Evolutionary conservation across 495 filamentous ascomycete species (phyloP).

Genomic region (Lasiosphaeris hirsuta): DNA sequence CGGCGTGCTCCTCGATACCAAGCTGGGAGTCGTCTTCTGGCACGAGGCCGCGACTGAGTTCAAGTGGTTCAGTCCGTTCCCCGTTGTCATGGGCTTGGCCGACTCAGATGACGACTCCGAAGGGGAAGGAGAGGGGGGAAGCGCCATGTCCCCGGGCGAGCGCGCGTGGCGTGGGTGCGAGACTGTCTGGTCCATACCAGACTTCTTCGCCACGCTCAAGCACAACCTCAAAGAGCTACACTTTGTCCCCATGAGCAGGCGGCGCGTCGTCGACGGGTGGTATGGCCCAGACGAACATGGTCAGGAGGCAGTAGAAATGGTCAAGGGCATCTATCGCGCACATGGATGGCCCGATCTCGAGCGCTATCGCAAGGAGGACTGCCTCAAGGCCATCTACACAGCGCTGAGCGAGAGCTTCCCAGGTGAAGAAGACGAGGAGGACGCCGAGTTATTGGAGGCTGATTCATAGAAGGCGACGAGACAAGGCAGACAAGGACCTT

Average conservation of each 20-base stretch:
- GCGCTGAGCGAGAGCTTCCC: constrained; percentile 7
- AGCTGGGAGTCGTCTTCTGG: constrained; percentile 23
- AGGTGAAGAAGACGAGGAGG: constrained; percentile 1
- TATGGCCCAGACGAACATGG: not conserved
- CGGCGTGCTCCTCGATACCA: constrained; percentile 23
- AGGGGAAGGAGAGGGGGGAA: not conserved
- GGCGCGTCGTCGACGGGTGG: not conserved
- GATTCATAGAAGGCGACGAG: not conserved
- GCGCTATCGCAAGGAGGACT: constrained; percentile 21
- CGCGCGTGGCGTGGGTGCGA: constrained; percentile 9
- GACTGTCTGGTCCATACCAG: constrained; percentile 15
- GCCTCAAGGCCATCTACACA: constrained; percentile 9
- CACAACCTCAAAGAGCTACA: constrained; percentile 13
- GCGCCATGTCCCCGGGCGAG: constrained; percentile 5
- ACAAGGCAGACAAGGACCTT: not conserved
- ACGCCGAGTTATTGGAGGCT: not conserved
- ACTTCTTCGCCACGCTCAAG: constrained; percentile 23
- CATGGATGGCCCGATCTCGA: constrained; percentile 24
- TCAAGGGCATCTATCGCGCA: constrained; percentile 19
- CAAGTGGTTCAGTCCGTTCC: not conserved
- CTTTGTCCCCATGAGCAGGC: constrained; percentile 16
- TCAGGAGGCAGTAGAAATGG: constrained; percentile 11
- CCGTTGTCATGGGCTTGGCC: not conserved
- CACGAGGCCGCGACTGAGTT: constrained; percentile 8
- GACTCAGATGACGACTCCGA: not conserved